A percentile compares a stretch with the other conserved stretches of the same genome.
Conservation (phyloP, 2,329 filamentous ascomycete genomes). For the Hypoxylon sp. region DNA sequence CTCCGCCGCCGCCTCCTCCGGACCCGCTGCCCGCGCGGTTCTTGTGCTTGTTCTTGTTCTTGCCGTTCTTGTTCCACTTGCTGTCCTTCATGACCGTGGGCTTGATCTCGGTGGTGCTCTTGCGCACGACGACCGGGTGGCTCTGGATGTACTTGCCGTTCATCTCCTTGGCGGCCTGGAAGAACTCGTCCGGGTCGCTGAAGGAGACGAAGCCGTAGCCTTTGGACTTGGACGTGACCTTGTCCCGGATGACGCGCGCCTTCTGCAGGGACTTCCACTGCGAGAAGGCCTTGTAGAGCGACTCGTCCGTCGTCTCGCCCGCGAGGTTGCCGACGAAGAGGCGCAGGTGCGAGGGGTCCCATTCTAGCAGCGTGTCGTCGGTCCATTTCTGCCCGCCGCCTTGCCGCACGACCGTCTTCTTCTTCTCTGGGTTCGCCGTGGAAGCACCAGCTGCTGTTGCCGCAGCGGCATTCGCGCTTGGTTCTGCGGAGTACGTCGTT, state of each 20-base stretch:
- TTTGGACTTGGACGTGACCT: conserved; percentile 94
- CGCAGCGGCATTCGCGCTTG: conserved; percentile 50
- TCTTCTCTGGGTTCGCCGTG: conserved; percentile 68
- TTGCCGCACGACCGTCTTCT: conserved; percentile 88
- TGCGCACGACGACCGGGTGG: conserved; percentile 88
- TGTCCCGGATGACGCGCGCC: conserved; percentile 93
- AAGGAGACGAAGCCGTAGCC: conserved; percentile 98
- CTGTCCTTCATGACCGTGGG: conserved; percentile 74
- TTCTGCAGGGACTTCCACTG: conserved; percentile 91
- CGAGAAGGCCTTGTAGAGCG: conserved; percentile 91
- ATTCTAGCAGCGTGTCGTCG: conserved; percentile 88
- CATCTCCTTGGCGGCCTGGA: conserved; percentile 97
- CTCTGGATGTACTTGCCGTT: conserved; percentile 99
- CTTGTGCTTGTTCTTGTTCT: conserved; percentile 52
- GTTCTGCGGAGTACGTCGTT: conserved; percentile 58
- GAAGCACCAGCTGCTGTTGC: conserved; percentile 55
- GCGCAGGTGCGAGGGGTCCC: conserved; percentile 94
- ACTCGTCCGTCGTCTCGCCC: conserved; percentile 97
- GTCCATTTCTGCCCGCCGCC: conserved; percentile 95
- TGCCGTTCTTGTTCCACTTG: conserved; percentile 49
- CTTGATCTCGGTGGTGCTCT: conserved; percentile 92
- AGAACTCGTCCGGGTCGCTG: conserved; percentile 94
- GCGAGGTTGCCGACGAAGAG: conserved; percentile 97
- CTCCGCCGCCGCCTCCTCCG: conserved; percentile 42
- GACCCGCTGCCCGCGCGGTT: conserved; percentile 51